Evolutionary conservation across 257 asterid genomes (phyloP).

Genomic region (Ehretia macrophylla): DNA sequence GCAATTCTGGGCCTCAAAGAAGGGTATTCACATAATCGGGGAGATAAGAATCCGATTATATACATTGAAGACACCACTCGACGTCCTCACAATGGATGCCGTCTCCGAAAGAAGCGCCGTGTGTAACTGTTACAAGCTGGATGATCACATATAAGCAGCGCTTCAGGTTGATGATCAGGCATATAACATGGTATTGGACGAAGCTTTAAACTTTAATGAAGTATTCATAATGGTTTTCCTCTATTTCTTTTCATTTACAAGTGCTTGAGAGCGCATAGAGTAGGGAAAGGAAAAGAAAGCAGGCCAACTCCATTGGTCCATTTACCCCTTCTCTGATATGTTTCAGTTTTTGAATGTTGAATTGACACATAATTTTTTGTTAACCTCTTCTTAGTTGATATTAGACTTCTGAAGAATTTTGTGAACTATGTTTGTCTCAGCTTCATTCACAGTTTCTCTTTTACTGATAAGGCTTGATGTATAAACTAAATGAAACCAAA

Average conservation of each 20-base stretch:
- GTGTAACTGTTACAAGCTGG: constrained; percentile 32
- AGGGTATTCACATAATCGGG: constrained; percentile 69
- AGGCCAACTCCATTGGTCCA: no score
- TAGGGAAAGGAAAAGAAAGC: no score
- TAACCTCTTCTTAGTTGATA: no score
- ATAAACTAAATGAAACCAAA: no score
- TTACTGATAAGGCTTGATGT: no score
- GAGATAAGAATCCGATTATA: constrained; percentile 62
- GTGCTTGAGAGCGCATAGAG: background rate
- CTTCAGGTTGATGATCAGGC: background rate
- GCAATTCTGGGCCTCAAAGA: constrained; percentile 73
- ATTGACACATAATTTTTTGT: no score
- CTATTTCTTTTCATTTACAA: background rate
- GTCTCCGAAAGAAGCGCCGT: constrained; percentile 67
- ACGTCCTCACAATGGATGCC: constrained; percentile 87
- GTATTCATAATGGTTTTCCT: background rate
- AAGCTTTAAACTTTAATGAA: background rate
- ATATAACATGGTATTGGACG: background rate
- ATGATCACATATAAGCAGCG: background rate
- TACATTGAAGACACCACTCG: constrained; percentile 84
- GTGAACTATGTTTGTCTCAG: no score
- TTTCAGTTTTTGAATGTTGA: no score
- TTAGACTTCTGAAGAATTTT: no score
- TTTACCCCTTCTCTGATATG: no score
- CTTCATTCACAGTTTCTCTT: no score